A percentile compares a stretch with the other conserved stretches of the same genome.
These are phyloP conservation scores for Paramecium biaurelia DNA, from an alignment of 73 alveolate species.

Conservation along the genomic window DNA sequence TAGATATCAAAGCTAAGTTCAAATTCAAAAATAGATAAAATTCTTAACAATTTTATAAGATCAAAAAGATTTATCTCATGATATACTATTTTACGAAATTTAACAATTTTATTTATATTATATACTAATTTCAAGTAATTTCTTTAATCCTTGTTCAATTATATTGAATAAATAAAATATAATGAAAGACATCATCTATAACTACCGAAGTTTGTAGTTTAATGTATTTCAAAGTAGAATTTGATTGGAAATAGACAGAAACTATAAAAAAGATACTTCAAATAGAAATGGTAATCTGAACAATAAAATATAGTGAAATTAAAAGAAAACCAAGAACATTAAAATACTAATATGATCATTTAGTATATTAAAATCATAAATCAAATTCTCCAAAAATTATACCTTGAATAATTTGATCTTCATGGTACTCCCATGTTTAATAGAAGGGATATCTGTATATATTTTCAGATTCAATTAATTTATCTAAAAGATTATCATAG, in stretches of 20 bases:
- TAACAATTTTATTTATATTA: neutral
- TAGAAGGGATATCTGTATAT: neutral
- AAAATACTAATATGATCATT: no score
- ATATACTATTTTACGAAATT: neutral
- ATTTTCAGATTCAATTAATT: neutral
- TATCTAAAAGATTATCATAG: neutral
- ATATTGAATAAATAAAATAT: no score
- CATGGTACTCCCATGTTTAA: slow-evolving; percentile 16
- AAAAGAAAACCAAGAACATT: neutral
- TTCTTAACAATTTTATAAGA: neutral
- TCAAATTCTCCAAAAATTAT: neutral
- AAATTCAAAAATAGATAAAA: neutral
- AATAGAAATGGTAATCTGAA: no score
- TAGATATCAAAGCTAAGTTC: neutral
- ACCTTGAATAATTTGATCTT: neutral
- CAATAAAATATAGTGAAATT: no score
- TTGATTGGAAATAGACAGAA: neutral
- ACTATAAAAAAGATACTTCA: no score
- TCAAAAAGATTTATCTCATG: neutral
- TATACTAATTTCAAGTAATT: neutral
- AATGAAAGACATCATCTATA: neutral
- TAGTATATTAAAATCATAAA: neutral
- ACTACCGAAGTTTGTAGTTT: no score
- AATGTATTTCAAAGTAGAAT: no score
- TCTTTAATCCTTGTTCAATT: neutral